A percentile compares a stretch with the other conserved stretches of the same genome.
Evolutionary conservation across 371 early-diverging fungal genomes (phyloP).

Genomic region (Lichtheimia corymbifera): DNA sequence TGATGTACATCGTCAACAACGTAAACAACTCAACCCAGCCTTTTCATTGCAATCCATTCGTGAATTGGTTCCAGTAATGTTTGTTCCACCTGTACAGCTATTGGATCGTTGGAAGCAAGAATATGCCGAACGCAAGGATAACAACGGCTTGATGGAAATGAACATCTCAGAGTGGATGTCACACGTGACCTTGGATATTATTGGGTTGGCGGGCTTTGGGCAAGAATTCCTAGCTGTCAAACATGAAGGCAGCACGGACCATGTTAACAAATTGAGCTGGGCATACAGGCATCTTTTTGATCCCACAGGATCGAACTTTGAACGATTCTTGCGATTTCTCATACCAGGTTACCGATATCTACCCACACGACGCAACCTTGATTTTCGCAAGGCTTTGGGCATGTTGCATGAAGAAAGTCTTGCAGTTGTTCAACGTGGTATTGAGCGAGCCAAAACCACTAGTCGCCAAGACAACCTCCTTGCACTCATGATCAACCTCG

Average conservation of each 20-base stretch:
- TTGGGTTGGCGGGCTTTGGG: constrained; percentile 51
- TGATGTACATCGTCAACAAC: constrained; percentile 59
- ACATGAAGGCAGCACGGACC: constrained; percentile 13
- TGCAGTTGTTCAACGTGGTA: constrained; percentile 43
- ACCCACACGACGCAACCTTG: constrained; percentile 37
- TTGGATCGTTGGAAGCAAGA: neutral
- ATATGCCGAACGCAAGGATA: constrained; percentile 28
- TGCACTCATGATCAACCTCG: constrained; percentile 32
- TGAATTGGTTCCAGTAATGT: constrained; percentile 46
- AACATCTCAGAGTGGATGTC: constrained; percentile 40
- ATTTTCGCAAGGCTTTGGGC: neutral
- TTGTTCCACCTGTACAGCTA: constrained; percentile 25
- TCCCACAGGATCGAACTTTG: constrained; percentile 11
- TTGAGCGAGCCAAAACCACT: constrained; percentile 18
- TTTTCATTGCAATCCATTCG: constrained; percentile 56
- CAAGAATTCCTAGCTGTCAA: constrained; percentile 19
- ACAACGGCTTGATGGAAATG: constrained; percentile 15
- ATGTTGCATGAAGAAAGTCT: constrained; percentile 43
- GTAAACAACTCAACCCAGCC: constrained; percentile 70
- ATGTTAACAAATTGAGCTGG: constrained; percentile 38
- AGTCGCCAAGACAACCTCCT: constrained; percentile 16
- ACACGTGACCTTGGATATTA: constrained; percentile 48
- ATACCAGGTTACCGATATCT: constrained; percentile 40
- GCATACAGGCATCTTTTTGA: constrained; percentile 50
- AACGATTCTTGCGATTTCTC: constrained; percentile 35